phyloP scores from a whole-genome alignment of 768 basidiomycete species.

The Naganishia antarctica region DNA sequence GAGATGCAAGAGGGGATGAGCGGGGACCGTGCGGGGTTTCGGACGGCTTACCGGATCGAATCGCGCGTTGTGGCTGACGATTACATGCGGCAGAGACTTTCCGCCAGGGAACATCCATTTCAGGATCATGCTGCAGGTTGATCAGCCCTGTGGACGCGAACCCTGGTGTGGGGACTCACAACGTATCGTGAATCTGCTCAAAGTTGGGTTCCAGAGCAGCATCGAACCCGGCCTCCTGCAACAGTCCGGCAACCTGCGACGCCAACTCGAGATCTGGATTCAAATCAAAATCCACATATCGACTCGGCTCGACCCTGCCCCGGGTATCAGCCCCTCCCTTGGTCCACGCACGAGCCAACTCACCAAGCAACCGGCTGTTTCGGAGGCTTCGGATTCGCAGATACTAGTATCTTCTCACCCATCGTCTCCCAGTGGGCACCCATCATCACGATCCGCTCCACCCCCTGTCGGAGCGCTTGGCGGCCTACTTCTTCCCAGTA shows the following conservation, averaged over 20 bases:
- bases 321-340: not conserved
- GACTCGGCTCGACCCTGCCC: conserved; percentile 27
- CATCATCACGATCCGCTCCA: conserved; percentile 33
- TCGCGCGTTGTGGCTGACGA: conserved; percentile 31
- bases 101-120: conserved; percentile 35
- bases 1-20: too few relatives aligned
- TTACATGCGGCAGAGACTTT: conserved; percentile 25
- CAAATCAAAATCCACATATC: conserved; percentile 31
- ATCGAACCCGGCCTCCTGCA: conserved; percentile 26
- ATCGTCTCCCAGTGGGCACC: conserved; percentile 33
- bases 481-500: conserved; percentile 31
- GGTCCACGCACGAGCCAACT: not conserved
- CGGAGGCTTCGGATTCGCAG: conserved; percentile 26
- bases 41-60: conserved; percentile 29
- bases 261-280: conserved; percentile 28
- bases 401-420: conserved; percentile 27
- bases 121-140: conserved; percentile 32
- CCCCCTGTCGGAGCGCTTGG: conserved; percentile 27
- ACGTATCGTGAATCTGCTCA: conserved; percentile 30
- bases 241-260: not conserved
- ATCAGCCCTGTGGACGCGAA: too few relatives aligned
- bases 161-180: not conserved
- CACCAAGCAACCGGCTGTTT: conserved; percentile 34
- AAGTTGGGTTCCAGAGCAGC: conserved; percentile 28
- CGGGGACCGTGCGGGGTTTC: not conserved